Evolutionary conservation across 2,329 filamentous ascomycete species (phyloP).

Genomic region (Xylaria arbuscula): DNA sequence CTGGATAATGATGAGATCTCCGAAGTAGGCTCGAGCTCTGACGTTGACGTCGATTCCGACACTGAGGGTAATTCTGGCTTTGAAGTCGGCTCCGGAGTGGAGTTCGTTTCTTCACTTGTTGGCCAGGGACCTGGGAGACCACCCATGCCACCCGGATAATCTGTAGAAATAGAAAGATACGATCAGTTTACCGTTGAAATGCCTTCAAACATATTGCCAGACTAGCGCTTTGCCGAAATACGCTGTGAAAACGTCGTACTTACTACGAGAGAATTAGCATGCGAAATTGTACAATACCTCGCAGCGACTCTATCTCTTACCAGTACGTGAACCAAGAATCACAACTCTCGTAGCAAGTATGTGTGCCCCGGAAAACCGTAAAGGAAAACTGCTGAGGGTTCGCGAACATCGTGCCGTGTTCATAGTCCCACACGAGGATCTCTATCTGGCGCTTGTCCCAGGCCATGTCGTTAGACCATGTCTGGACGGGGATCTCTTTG

Average conservation of each 20-base stretch:
- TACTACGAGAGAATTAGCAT: slow-evolving; percentile 26
- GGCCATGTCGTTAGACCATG: slow-evolving; percentile 27
- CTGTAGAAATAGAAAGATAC: not conserved
- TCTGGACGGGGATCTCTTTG: slow-evolving; percentile 35
- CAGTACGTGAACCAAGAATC: slow-evolving; percentile 35
- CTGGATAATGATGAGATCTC: not conserved
- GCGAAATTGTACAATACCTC: not conserved
- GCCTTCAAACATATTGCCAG: not conserved
- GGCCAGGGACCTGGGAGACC: slow-evolving; percentile 28
- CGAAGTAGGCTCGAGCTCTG: slow-evolving; percentile 2
- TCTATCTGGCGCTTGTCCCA: slow-evolving; percentile 38
- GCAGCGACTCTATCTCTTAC: not conserved
- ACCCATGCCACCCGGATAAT: slow-evolving; percentile 32
- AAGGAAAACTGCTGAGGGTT: not conserved
- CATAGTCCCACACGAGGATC: slow-evolving; percentile 38
- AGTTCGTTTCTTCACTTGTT: slow-evolving; percentile 11
- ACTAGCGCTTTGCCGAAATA: not conserved
- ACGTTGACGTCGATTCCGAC: not conserved
- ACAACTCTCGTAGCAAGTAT: slow-evolving; percentile 41
- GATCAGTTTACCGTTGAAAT: not conserved
- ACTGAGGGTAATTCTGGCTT: not conserved
- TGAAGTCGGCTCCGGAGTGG: slow-evolving; percentile 13
- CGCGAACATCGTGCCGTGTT: slow-evolving; percentile 35
- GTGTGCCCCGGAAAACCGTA: slow-evolving; percentile 40
- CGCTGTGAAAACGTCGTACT: not conserved